phyloP scores from a whole-genome alignment of 208 protist genomes.

The Sergeia podlipaevii region DNA sequence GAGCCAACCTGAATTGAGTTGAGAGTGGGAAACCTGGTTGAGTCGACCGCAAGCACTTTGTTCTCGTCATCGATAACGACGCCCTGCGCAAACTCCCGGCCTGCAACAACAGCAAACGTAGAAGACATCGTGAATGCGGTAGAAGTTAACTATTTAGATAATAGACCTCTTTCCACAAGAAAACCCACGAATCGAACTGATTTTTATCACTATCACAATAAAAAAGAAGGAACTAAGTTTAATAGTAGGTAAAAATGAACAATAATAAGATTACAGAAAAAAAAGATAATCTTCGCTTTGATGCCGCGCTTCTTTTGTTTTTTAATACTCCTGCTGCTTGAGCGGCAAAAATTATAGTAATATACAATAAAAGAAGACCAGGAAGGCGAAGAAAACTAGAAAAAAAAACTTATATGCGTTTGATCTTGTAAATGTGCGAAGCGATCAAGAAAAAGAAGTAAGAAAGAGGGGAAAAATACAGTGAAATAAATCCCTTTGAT shows the following conservation, averaged over 20 bases:
- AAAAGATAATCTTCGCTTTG: no score
- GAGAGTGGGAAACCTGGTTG: slow-evolving; percentile 25
- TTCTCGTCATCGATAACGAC: slow-evolving; percentile 45
- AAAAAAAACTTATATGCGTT: slow-evolving; percentile 9
- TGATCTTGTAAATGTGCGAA: no score
- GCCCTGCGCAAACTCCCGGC: slow-evolving; percentile 50
- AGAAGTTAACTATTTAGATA: slow-evolving; percentile 10
- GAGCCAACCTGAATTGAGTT: slow-evolving; percentile 43
- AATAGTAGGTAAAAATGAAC: no score
- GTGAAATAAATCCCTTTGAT: not conserved
- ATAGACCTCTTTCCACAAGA: slow-evolving; percentile 15
- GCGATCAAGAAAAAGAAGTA: no score
- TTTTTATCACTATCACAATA: no score
- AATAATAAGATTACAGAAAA: no score
- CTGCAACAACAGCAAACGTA: slow-evolving; percentile 41
- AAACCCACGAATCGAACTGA: no score
- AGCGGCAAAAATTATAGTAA: slow-evolving; percentile 7
- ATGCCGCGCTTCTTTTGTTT: no score
- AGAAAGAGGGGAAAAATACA: not conserved
- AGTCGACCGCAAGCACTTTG: slow-evolving; percentile 42
- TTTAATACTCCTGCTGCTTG: no score
- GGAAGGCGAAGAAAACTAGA: slow-evolving; percentile 2
- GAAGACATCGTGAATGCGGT: slow-evolving; percentile 19
- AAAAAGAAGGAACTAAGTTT: no score
- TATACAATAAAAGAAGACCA: slow-evolving; percentile 4